A percentile compares a stretch with the other conserved stretches of the same genome.
phyloP scores from a whole-genome alignment of 257 asterid species.

The Ilex aquifolium region DNA sequence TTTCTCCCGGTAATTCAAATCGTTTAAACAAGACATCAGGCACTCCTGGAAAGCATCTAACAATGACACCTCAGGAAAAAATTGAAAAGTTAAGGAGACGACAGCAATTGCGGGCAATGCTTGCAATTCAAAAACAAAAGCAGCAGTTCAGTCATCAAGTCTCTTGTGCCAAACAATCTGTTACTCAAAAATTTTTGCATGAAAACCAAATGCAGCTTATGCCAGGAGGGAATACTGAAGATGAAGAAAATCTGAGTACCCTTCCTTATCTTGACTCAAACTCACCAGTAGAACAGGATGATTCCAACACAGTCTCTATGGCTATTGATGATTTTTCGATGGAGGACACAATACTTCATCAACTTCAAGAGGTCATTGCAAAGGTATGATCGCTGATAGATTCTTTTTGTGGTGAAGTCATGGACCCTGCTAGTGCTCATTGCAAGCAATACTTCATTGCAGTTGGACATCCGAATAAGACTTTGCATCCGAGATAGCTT shows the following conservation, averaged over 20 bases:
- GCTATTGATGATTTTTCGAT: constrained; percentile 40
- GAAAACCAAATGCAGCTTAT: not conserved
- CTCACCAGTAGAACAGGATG: constrained; percentile 53
- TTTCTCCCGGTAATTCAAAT: constrained; percentile 34
- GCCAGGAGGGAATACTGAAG: constrained; percentile 48
- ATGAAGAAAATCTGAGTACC: constrained; percentile 32
- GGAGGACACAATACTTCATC: constrained; percentile 66
- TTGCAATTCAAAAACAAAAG: constrained; percentile 85
- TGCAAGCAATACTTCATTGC: constrained; percentile 15
- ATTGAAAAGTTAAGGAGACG: constrained; percentile 78
- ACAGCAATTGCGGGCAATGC: constrained; percentile 87
- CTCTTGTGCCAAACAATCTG: constrained; percentile 33
- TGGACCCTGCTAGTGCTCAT: constrained; percentile 6
- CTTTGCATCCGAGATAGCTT: constrained; percentile 81
- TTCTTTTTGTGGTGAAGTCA: constrained; percentile 12
- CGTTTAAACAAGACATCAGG: constrained; percentile 23
- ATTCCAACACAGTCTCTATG: constrained; percentile 31
- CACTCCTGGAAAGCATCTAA: constrained; percentile 32
- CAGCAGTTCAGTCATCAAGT: constrained; percentile 59
- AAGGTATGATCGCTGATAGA: constrained; percentile 37
- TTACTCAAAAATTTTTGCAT: not conserved
- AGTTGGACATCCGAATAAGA: constrained; percentile 70
- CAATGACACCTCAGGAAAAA: constrained; percentile 88
- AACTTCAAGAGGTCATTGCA: constrained; percentile 67
- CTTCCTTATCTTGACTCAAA: constrained; percentile 42